phyloP scores from a whole-genome alignment of 306 rosid species.

The Cajanus cajan region DNA sequence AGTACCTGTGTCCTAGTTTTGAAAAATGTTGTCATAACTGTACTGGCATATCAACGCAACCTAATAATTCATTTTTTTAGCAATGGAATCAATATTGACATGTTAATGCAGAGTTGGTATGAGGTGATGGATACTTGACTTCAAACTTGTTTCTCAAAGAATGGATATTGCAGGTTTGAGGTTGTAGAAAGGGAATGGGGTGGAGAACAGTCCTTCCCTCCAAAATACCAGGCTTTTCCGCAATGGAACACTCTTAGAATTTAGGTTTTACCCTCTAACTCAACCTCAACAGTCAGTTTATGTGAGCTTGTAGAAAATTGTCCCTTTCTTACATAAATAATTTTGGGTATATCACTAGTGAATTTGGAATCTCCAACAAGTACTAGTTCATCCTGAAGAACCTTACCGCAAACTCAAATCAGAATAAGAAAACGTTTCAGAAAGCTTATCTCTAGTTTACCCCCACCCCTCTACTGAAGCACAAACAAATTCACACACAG shows the following conservation, averaged over 20 bases:
- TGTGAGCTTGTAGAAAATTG: too few species aligned
- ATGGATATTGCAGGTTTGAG: background rate
- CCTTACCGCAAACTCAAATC: background rate
- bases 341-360: too few species aligned
- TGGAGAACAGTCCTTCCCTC: background rate
- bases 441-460: background rate
- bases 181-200: background rate
- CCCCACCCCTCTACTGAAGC: background rate
- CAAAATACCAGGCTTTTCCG: background rate
- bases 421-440: background rate
- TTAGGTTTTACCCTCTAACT: too few species aligned
- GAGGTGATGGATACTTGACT: background rate
- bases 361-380: too few species aligned
- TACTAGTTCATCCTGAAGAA: too few species aligned
- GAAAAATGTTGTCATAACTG: background rate
- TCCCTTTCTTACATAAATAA: too few species aligned
- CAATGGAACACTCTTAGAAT: background rate
- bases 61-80: background rate
- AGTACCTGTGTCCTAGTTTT: background rate
- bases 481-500: background rate
- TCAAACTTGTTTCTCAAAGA: background rate
- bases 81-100: background rate
- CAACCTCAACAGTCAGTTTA: too few species aligned
- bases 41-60: background rate
- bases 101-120: background rate